These are phyloP conservation scores for Neurospora sp. DNA, from an alignment of 495 filamentous ascomycete genomes.

Conservation along the genomic window DNA sequence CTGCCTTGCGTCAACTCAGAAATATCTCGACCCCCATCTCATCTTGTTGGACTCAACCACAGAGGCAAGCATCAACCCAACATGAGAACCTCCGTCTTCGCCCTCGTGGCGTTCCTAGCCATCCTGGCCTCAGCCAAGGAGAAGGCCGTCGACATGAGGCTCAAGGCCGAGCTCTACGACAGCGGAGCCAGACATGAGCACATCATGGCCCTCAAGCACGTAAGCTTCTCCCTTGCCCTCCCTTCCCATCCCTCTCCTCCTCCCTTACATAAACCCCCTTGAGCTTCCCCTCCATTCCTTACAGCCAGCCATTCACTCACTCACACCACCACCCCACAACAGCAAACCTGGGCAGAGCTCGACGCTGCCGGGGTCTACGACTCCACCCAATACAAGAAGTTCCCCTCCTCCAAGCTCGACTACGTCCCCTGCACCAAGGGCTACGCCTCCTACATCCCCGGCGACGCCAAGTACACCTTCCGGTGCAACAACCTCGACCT, in stretches of 20 bases:
- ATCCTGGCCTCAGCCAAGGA: slow-evolving; percentile 24
- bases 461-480: slow-evolving; percentile 38
- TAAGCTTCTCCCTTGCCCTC: slow-evolving; percentile 1
- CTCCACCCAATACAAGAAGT: slow-evolving; percentile 26
- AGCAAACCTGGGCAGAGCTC: slow-evolving; percentile 23
- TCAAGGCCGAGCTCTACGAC: slow-evolving; percentile 28
- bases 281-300: no score
- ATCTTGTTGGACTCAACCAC: neutral
- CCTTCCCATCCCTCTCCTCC: no score
- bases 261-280: no score
- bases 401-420: slow-evolving; percentile 11
- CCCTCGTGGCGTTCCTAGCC: slow-evolving; percentile 26
- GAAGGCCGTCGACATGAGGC: slow-evolving; percentile 16
- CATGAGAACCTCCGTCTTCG: neutral
- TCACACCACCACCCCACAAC: no score
- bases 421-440: slow-evolving; percentile 37
- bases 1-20: neutral
- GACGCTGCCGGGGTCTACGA: slow-evolving; percentile 28
- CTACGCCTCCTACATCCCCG: slow-evolving; percentile 28
- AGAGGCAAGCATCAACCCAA: neutral
- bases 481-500: slow-evolving; percentile 45
- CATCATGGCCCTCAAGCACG: slow-evolving; percentile 37
- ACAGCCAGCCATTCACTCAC: no score
- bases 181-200: slow-evolving; percentile 34
- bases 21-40: neutral